phyloP scores from a whole-genome alignment of 2,329 filamentous ascomycete species.

The Fusarium stilboides region DNA sequence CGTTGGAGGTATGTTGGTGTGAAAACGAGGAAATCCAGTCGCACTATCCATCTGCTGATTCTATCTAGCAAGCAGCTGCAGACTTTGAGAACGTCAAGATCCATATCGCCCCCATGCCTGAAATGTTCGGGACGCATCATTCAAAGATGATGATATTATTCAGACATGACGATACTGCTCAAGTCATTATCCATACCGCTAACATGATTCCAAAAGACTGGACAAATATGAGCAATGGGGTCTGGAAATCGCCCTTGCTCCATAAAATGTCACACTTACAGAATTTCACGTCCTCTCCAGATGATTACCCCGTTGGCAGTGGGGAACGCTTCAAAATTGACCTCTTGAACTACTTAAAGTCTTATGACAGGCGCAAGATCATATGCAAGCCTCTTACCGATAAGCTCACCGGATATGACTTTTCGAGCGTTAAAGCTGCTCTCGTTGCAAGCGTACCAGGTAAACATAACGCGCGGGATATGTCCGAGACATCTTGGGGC shows the following conservation, averaged over 20 bases:
- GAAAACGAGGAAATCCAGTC: background rate
- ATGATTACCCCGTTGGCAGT: constrained; percentile 61
- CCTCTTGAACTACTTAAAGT: constrained; percentile 78
- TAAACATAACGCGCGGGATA: constrained; percentile 67
- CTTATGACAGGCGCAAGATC: constrained; percentile 73
- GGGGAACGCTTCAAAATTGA: constrained; percentile 83
- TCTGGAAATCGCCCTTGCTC: constrained; percentile 83
- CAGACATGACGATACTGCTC: constrained; percentile 80
- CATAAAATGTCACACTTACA: constrained; percentile 59
- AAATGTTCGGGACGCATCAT: constrained; percentile 89
- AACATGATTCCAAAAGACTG: constrained; percentile 94
- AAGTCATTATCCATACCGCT: constrained; percentile 88
- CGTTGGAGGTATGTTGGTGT: constrained; percentile 66
- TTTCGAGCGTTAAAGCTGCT: constrained; percentile 76
- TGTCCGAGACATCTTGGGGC: constrained; percentile 76
- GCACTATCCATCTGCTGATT: constrained; percentile 18
- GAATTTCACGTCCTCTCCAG: background rate
- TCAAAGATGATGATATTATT: constrained; percentile 91
- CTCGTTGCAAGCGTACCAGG: constrained; percentile 86
- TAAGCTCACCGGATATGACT: constrained; percentile 76
- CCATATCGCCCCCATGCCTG: constrained; percentile 83
- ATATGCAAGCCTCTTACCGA: constrained; percentile 70
- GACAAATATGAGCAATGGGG: constrained; percentile 88
- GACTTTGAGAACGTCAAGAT: constrained; percentile 78
- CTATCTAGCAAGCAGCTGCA: constrained; percentile 70